phyloP scores from a whole-genome alignment of 495 filamentous ascomycete genomes.

The Pseudomonodictys pantanalensis region DNA sequence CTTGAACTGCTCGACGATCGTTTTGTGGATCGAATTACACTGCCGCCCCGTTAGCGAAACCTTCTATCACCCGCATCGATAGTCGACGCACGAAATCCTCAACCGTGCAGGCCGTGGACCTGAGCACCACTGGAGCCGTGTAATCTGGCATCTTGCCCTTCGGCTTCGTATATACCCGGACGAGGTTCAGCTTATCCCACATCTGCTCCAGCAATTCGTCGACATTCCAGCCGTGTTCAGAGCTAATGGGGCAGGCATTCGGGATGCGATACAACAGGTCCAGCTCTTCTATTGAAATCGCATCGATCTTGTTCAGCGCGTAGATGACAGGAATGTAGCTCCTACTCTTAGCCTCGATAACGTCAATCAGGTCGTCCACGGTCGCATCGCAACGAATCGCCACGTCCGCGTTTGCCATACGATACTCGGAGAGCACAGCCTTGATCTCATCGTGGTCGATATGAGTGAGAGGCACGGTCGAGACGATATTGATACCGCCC shows the following conservation, averaged over 20 bases:
- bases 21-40: constrained; percentile 96
- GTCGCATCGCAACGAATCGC: constrained; percentile 95
- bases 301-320: constrained; percentile 98
- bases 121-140: constrained; percentile 82
- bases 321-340: constrained; percentile 98
- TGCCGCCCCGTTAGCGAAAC: constrained; percentile 45
- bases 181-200: constrained; percentile 94
- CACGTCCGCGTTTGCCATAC: constrained; percentile 94
- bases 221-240: constrained; percentile 97
- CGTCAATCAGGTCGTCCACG: constrained; percentile 88
- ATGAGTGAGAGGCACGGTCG: constrained; percentile 85
- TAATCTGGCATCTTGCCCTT: constrained; percentile 96
- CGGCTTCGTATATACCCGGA: constrained; percentile 95
- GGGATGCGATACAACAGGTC: constrained; percentile 95
- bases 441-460: constrained; percentile 95
- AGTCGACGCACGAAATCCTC: constrained; percentile 84
- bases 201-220: constrained; percentile 95
- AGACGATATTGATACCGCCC: constrained; percentile 90
- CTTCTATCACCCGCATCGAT: neutral
- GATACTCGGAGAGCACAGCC: constrained; percentile 96
- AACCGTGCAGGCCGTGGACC: constrained; percentile 75
- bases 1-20: constrained; percentile 94
- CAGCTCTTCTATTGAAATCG: constrained; percentile 94
- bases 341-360: constrained; percentile 91
- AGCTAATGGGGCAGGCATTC: constrained; percentile 93